These are phyloP conservation scores for Colletotrichum sp. DNA, from an alignment of 2,329 filamentous ascomycete genomes.

Conservation along the genomic window DNA sequence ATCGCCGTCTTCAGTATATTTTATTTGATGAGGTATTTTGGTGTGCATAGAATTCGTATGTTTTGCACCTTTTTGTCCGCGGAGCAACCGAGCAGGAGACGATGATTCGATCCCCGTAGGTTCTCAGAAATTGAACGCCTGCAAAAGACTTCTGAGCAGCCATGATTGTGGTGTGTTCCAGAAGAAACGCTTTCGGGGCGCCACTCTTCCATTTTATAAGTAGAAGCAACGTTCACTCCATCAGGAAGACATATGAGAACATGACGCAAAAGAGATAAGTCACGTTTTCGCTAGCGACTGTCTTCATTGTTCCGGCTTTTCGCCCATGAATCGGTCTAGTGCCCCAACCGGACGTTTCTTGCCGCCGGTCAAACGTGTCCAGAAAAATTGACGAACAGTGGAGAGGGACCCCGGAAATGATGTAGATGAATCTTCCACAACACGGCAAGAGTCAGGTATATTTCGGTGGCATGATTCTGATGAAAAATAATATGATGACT, in stretches of 20 bases:
- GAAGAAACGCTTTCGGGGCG: not conserved
- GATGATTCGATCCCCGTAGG: too few relatives aligned
- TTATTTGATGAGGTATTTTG: rapidly evolving
- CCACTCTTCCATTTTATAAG: not conserved
- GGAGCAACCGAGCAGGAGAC: too few relatives aligned
- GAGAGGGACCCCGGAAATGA: not conserved
- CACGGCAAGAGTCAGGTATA: not conserved
- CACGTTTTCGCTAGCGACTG: too few relatives aligned
- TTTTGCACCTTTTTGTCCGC: not conserved
- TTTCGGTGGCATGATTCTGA: not conserved
- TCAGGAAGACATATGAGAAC: not conserved
- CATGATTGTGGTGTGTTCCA: not conserved
- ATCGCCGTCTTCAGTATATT: not conserved
- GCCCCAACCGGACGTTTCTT: not conserved
- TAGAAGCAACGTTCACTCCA: too few relatives aligned
- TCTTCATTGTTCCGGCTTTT: too few relatives aligned
- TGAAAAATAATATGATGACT: not conserved
- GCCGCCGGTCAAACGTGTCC: too few relatives aligned
- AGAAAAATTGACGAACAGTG: not conserved
- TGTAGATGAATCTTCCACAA: not conserved
- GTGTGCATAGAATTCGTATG: rapidly evolving
- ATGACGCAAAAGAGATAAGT: too few relatives aligned
- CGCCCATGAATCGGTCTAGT: too few relatives aligned
- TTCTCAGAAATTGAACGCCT: not conserved
- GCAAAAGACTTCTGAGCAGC: not conserved